Evolutionary conservation across 371 early-diverging fungal genomes (phyloP), one percentile per base, ranked within the genome.

Genomic region (Mucor velutinosus): DNA sequence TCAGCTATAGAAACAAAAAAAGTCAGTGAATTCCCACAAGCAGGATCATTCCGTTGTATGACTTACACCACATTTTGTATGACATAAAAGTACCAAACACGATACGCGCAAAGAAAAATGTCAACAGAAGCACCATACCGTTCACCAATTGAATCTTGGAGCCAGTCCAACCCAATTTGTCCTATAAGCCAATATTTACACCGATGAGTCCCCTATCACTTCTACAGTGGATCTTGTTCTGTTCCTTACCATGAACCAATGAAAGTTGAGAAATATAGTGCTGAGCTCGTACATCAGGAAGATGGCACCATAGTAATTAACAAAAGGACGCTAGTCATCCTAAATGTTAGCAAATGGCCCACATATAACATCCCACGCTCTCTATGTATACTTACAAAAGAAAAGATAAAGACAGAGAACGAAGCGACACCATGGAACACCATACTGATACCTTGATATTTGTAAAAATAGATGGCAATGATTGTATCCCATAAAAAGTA

Each of bases 401-500:
- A 82, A 55, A 91, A 78, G 15, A 92, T 73, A 63, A 86, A 94
- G 19, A 95, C 95, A 41, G 82, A 75, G 65, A 94, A 89, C 55
- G 95, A 93, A 35, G 89, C 84, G 27, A 93, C 27, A 10, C 92
- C 97, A 66, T 97, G 97, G 29, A 93, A 73, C 7, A 93, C 89
- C 83, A 97, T 95, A 12, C 92, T 92, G 7, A 90, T 57, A 12
- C 95, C 95, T 67, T 87, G 87, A 64, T 89, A 78, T 61, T 87
- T 85, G 51, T 88, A 66, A 60, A 93, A 87, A 62, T 84, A 82
- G 32, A 94, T 65, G n/a, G 88, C 91, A 32, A 90, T 78, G 56
- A 89, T 63, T 0, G 89, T 84, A 79, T 97, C 97, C 97, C 97
- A 97, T 55, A 95, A 63, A 77, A 97, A 97, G 79, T 96, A 97